These are phyloP conservation scores for Colletotrichum sansevieriae DNA, from an alignment of 2,329 filamentous ascomycete species.

Conservation along the genomic window DNA sequence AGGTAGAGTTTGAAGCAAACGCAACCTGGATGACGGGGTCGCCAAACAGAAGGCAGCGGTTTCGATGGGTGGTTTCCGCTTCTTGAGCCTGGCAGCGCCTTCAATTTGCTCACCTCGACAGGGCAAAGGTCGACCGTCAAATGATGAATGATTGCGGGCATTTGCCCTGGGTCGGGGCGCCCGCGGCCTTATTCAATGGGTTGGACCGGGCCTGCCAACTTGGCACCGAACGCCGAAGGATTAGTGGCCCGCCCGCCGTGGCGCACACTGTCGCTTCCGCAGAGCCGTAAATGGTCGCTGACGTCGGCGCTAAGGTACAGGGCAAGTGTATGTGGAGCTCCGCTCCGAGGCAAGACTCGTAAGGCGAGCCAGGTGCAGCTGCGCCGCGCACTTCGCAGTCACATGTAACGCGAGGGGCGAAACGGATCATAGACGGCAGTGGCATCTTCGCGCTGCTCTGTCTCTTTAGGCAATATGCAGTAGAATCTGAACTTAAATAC, in stretches of 20 bases:
- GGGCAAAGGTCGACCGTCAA: too few relatives aligned
- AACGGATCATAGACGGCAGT: slow-evolving; percentile 3
- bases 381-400: too few relatives aligned
- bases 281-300: slow-evolving; percentile 25
- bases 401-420: neutral
- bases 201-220: slow-evolving; percentile 20
- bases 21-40: neutral
- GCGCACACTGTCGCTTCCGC: slow-evolving; percentile 8
- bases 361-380: too few relatives aligned
- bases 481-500: neutral
- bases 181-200: slow-evolving; percentile 31
- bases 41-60: neutral
- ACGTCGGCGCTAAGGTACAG: slow-evolving; percentile 23
- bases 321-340: slow-evolving; percentile 8
- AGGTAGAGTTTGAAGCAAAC: slow-evolving; percentile 18
- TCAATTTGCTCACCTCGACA: neutral
- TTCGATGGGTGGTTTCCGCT: slow-evolving; percentile 18
- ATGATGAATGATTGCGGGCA: slow-evolving; percentile 31
- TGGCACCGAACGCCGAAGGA: slow-evolving; percentile 15
- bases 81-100: slow-evolving; percentile 17
- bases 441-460: slow-evolving; percentile 20
- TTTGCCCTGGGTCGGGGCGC: neutral
- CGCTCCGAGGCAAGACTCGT: neutral
- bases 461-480: slow-evolving; percentile 18
- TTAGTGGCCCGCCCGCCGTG: slow-evolving; percentile 23